Percentiles rank a stretch among this genome's conserved stretches.
These are phyloP conservation scores for Amaranthus cruentus DNA, from an alignment of 148 eudicot genomes.

Conservation along the genomic window DNA sequence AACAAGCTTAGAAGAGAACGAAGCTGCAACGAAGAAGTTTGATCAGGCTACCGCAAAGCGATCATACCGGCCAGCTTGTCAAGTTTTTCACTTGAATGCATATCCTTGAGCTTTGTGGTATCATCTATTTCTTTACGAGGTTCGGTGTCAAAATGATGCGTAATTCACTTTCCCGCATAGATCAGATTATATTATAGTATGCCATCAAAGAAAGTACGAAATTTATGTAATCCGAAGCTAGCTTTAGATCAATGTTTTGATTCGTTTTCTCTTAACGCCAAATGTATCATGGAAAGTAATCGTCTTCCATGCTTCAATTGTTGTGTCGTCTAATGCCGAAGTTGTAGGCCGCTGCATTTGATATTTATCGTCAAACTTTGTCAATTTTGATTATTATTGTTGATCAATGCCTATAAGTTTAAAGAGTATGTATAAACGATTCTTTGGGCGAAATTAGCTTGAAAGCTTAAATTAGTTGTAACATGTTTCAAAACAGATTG, in stretches of 20 bases:
- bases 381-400: too few relatives aligned
- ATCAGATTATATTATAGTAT: neutral
- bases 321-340: too few relatives aligned
- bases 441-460: too few relatives aligned
- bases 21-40: slow-evolving; percentile 37
- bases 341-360: too few relatives aligned
- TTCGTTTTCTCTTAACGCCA: neutral
- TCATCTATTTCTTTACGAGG: neutral
- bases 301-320: neutral
- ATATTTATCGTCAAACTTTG: too few relatives aligned
- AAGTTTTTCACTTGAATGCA: slow-evolving; percentile 40
- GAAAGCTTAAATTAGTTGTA: too few relatives aligned
- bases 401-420: too few relatives aligned
- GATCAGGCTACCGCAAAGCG: slow-evolving; percentile 34
- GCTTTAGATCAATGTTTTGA: neutral
- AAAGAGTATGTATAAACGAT: too few relatives aligned
- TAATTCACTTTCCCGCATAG: slow-evolving; percentile 3
- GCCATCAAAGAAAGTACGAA: neutral
- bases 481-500: too few relatives aligned
- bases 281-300: slow-evolving; percentile 7
- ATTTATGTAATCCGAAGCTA: slow-evolving; percentile 12
- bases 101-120: slow-evolving; percentile 17
- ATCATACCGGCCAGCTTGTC: slow-evolving; percentile 36
- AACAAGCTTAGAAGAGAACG: slow-evolving; percentile 45
- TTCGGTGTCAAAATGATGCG: neutral